phyloP scores from a whole-genome alignment of 495 filamentous ascomycete species.

The Letharia columbiana region DNA sequence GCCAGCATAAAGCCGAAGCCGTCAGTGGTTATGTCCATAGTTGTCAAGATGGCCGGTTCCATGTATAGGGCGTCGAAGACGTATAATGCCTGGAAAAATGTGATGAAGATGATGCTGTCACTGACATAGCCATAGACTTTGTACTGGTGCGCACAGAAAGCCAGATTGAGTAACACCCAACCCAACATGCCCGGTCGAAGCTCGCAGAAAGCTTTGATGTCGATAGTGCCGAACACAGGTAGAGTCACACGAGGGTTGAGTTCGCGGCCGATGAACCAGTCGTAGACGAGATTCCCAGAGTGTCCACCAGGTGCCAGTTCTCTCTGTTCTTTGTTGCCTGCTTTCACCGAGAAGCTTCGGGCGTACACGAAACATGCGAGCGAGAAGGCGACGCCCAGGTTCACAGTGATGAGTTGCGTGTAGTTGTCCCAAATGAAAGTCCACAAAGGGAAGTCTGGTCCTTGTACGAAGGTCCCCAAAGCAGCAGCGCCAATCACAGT shows the following conservation, averaged over 20 bases:
- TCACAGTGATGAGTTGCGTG: slow-evolving; percentile 71
- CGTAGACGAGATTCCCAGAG: slow-evolving; percentile 81
- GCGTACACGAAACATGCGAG: slow-evolving; percentile 71
- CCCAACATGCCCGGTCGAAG: slow-evolving; percentile 83
- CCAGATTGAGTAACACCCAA: slow-evolving; percentile 80
- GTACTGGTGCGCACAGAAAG: slow-evolving; percentile 84
- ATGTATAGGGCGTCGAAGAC: slow-evolving; percentile 80
- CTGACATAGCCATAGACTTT: slow-evolving; percentile 71
- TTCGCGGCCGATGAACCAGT: slow-evolving; percentile 96
- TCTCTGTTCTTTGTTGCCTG: slow-evolving; percentile 52
- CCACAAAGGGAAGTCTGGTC: slow-evolving; percentile 79
- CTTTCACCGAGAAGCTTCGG: slow-evolving; percentile 68
- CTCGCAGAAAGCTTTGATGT: slow-evolving; percentile 88
- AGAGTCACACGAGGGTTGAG: slow-evolving; percentile 82
- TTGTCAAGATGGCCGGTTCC: slow-evolving; percentile 87
- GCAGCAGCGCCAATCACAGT: slow-evolving; percentile 58
- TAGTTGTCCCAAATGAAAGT: slow-evolving; percentile 90
- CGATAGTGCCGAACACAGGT: slow-evolving; percentile 71
- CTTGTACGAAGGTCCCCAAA: slow-evolving; percentile 65
- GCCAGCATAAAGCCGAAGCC: slow-evolving; percentile 97
- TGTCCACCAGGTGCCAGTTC: slow-evolving; percentile 74
- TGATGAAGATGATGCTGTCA: slow-evolving; percentile 78
- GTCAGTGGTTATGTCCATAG: slow-evolving; percentile 91
- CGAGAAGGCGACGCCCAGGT: slow-evolving; percentile 61
- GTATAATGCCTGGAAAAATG: slow-evolving; percentile 72